phyloP scores from a whole-genome alignment of 495 filamentous ascomycete species.

The Penicillium fimorum region DNA sequence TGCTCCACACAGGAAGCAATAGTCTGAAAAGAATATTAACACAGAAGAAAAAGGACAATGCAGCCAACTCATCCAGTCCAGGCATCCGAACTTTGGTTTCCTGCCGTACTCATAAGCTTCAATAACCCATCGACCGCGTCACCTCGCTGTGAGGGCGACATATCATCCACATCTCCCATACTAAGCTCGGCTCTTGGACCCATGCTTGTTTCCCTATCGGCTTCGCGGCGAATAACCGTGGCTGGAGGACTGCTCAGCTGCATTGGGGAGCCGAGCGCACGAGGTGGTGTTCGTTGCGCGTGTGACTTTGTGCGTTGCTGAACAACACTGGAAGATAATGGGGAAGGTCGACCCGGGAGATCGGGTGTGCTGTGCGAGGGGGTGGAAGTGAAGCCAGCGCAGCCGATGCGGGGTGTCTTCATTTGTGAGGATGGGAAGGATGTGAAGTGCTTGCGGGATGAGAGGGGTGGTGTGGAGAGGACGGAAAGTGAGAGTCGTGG shows the following conservation, averaged over 20 bases:
- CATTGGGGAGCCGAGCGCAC: constrained; percentile 31
- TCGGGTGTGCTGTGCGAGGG: constrained; percentile 25
- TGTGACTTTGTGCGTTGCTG: constrained; percentile 26
- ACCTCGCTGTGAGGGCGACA: constrained; percentile 37
- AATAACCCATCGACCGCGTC: constrained; percentile 45
- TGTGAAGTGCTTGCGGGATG: constrained; percentile 22
- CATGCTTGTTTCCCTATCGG: constrained; percentile 11
- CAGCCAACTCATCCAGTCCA: constrained; percentile 19
- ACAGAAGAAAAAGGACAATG: background rate
- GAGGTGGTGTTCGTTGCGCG: constrained; percentile 25
- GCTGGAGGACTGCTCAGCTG: constrained; percentile 41
- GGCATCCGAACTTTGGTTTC: constrained; percentile 18
- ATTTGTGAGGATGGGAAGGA: constrained; percentile 14
- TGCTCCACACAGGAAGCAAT: background rate
- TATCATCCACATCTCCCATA: constrained; percentile 4
- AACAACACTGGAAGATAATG: constrained; percentile 9
- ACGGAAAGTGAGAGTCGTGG: constrained; percentile 33
- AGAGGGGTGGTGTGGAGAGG: constrained; percentile 19
- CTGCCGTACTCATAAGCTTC: constrained; percentile 42
- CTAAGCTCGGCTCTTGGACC: constrained; percentile 12
- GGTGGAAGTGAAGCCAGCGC: constrained; percentile 21
- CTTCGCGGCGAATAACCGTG: constrained; percentile 24
- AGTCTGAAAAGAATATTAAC: background rate
- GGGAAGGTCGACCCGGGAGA: constrained; percentile 20
- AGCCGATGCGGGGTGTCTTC: constrained; percentile 27